Evolutionary conservation across 352 stramenopile species (phyloP).

Genomic region (Pythium myriotylum): DNA sequence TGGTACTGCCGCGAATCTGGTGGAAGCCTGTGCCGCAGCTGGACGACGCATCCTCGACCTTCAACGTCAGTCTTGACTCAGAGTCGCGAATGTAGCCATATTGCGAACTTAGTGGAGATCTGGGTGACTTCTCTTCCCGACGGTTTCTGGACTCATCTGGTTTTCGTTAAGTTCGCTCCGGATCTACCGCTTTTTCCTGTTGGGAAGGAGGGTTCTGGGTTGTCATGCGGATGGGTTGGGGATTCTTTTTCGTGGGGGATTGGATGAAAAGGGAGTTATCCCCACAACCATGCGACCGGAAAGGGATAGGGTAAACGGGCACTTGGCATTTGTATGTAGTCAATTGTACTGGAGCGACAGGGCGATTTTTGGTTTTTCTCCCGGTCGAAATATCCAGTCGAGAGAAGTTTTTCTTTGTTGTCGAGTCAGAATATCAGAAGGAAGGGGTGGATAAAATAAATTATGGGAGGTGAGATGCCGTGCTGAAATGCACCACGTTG

Average conservation of each 20-base stretch:
- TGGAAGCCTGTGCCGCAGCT: background rate
- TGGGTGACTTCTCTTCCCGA: background rate
- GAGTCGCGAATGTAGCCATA: slow-evolving; percentile 4
- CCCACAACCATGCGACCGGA: background rate
- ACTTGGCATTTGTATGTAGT: slow-evolving; percentile 28
- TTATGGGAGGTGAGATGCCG: slow-evolving; percentile 8
- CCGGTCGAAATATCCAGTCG: slow-evolving; percentile 22
- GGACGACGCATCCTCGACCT: background rate
- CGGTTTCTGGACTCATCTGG: background rate
- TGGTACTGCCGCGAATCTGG: too few relatives aligned
- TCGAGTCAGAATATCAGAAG: slow-evolving; percentile 5
- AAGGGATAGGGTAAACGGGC: slow-evolving; percentile 9
- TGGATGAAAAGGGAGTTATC: slow-evolving; percentile 23
- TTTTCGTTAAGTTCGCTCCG: slow-evolving; percentile 21
- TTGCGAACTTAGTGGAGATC: slow-evolving; percentile 1
- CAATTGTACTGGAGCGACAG: slow-evolving; percentile 26
- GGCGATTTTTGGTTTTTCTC: slow-evolving; percentile 5
- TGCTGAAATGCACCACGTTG: slow-evolving; percentile 10
- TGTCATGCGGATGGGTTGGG: slow-evolving; percentile 3
- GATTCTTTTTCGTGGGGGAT: slow-evolving; percentile 28
- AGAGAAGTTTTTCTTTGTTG: slow-evolving; percentile 11
- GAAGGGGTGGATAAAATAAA: slow-evolving; percentile 21
- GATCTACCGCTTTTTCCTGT: background rate
- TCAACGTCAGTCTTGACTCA: background rate
- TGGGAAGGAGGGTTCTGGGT: slow-evolving; percentile 14